Evolutionary conservation across 129 eudicot species (phyloP), one percentile per base, ranked within the genome.

Genomic region (Helianthus tuberosus): DNA sequence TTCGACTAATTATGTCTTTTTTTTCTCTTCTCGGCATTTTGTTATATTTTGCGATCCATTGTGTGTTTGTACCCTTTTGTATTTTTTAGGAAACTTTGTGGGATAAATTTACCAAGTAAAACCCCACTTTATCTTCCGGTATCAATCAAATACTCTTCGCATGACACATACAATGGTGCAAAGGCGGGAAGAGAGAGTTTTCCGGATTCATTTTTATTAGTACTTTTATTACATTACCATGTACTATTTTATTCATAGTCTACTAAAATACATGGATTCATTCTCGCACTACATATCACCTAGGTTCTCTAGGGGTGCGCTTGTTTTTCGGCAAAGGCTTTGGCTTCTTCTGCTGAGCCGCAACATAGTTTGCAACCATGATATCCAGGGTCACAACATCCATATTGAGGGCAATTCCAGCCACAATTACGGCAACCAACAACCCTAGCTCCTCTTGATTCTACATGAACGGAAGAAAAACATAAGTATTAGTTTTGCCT

Each of bases 241-340:
- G 78, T 50, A 49, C 29, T 27, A 17, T 61, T 62, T 73, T 74
- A 74, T 74, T 74, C 39, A 5, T 1, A 8, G 39, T 29, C 1
- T 11, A 50, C 61, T 51, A 29, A 47, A 38, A 32, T 64, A 74
- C 79, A 74, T 64, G 71, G 71, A 50, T 74, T 74, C 51, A 13
- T 48, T 63, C 32, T 63, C 78, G 13, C 70, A 46, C 6, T 50
- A n/a, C 36, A 10, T 16, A 60, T 13, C 27, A 35, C 47, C 25
- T 36, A 12, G n/a, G 8, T 6, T 11, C 11, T 41, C 25, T 17
- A 66, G n/a, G 79, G 73, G 29, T 35, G 48, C 66, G 14, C 46
- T 66, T 75, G 66, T 54, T 53, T 73, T 36, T 47, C 66, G 3
- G 67, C 79, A 27, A 51, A 66, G 5, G 72, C 79, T 16, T 75